Base-by-base conservation (phyloP, 352 stramenopile genomes). In the Globisporangium solare region DNA sequence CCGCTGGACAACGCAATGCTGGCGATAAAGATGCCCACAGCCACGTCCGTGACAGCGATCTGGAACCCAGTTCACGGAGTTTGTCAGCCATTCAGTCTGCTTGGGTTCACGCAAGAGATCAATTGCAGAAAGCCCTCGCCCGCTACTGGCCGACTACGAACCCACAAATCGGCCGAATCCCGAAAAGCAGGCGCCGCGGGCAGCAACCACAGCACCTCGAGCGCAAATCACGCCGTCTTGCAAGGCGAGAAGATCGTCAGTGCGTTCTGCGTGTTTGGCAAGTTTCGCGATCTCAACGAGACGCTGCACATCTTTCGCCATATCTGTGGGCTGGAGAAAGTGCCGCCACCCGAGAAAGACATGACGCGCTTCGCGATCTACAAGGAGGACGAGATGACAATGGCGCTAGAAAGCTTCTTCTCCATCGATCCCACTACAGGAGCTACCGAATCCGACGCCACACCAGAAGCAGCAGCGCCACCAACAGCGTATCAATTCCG, bases 331-430 rank as follows among this genome's bases (percentile, higher is more conserved):
- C 49, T 90, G 1, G 83, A 93, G 62, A 73, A 61, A 22, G 46
- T 47, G 0, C 48, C 67, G 10, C 48, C 60, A 5, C 57, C 71
- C 0, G 53, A 57, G 0, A 67, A 53, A 6, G 80, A 93, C 56
- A 74, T 64, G 11, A 76, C 71, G 27, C 69, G 67, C 12, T 93
- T 93, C 21, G 76, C 68, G 35, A 63, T 91, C 42, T 93, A 89
- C 70, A 93, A 93, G 47, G 83, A 93, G 47, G 79, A 86, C 48
- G 83, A 91, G 37, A 87, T 93, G 67, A 86, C 79, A 2, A 88
- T 93, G 83, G 67, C 62, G 0, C 63, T 93, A 24, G 76, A 87
- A 42, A 93, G 90, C 54, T 87, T 65, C 61, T 76, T 81, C 37
- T 54, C 60, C n/a, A 75, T 54, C 31, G 63, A 54, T n/a, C 13